Evolutionary conservation across 2,329 filamentous ascomycete species (phyloP), one percentile per base, ranked within the genome.

Genomic region (Harringtonia lauricola): DNA sequence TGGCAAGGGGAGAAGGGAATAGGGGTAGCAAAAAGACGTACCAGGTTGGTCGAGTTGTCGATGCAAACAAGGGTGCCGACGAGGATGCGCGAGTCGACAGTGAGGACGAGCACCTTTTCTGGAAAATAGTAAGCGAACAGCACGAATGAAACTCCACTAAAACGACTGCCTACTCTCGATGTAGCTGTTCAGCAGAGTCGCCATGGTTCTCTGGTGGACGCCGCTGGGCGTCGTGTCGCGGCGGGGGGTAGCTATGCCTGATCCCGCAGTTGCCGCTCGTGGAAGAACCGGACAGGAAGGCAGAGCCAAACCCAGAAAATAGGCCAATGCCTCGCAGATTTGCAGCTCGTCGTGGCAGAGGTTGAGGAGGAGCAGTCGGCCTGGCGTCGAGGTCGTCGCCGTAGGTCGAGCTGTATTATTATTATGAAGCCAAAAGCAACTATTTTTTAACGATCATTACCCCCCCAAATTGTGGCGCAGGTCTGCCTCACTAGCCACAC

Each of bases 101-200:
- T 96, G 51, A 96, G 76, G 57, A 96, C 83, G 46, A 89, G 74
- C 54, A 96, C 86, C 64, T 87, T 94, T 66, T 95, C 92, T 95
- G 30, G 15, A 12, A 2, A 38, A 14, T 41, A 19, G 3, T 30
- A 13, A 8, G 10, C 12, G 4, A 15, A 5, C n/a, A 2, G n/a
- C n/a, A 36, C 17, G n/a, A 3, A 15, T 6, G 15, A 3, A n/a
- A 14, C 1, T 2, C n/a, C 13, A 30, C 5, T 7, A 9, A 15
- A 15, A 38, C 14, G 31, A 5, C 22, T 10, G 52, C 57, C n/a
- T 44, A 60, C 58, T 60, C 24, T 59, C 54, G 28, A 58, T 33
- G 48, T 60, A 61, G 50, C 46, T 51, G 49, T 57, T 54, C 24
- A 54, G 33, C 10, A 62, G 52, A 38, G 50, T 41, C 38, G 51